Evolutionary conservation across 129 eudicot species (phyloP), one percentile per base, ranked within the genome.

Genomic region (Artemisia argyi): DNA sequence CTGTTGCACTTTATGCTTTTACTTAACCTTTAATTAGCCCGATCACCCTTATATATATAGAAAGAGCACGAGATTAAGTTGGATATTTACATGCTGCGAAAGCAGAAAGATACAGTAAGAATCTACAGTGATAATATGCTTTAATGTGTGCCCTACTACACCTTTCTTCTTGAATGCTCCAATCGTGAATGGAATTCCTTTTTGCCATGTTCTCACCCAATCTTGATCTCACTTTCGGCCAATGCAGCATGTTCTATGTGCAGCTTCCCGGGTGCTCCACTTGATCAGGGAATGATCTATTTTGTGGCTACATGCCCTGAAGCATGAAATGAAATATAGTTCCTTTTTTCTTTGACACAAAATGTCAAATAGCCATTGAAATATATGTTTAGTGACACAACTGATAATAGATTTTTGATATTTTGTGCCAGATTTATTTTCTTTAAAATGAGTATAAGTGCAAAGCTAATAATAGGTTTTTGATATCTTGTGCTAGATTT

Each of bases 191-290:
- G 20, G 50, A 32, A 62, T 51, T 51, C 42, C 71, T 73, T 73
- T 74, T 53, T 35, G 26, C 72, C 72, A 74, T 74, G 72, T 74
- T 74, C 72, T 63, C 53, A 53, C 56, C 47, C 65, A 52, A 64
- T 64, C 72, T 52, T 42, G 26, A 53, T 35, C 46, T 54, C 72
- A 74, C 72, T 74, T 74, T 64, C 46, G 56, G 72, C 65, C 26
- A 74, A 14, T 62, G 30, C 53, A 35, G 22, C n/a, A 73, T 63
- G 47, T 63, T 73, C 16, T 47, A 28, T 15, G 20, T 18, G 71
- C 16, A 60, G 59, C 30, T 61, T 72, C 75, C 49, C n/a, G 28
- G 59, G 55, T 26, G 55, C 64, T 63, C 78, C 78, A 52, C 78
- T 74, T 74, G 78, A 64, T 64, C 64, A 17, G 20, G 35, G 62